phyloP scores from a whole-genome alignment of 441 rosid species.

The Pelargonium citronellum region DNA sequence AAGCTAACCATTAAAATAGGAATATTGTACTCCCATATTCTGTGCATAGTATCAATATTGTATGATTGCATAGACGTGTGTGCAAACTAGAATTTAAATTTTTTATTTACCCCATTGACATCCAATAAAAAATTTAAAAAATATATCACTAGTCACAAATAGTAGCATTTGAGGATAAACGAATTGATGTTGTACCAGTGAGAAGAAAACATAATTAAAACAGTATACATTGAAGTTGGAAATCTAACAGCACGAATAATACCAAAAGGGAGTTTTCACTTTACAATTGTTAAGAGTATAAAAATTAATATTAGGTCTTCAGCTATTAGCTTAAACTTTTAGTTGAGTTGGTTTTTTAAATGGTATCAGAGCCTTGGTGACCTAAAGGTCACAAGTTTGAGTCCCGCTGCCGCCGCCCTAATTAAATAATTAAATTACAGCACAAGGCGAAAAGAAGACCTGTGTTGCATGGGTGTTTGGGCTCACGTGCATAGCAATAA shows the following conservation, averaged over 20 bases:
- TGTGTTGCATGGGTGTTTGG: too few species aligned
- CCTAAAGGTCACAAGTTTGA: too few species aligned
- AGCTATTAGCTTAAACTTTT: too few species aligned
- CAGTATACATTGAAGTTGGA: background rate
- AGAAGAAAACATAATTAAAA: conserved; percentile 4
- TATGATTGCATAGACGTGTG: background rate
- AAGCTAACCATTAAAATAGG: background rate
- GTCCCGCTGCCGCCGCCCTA: too few species aligned
- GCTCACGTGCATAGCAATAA: too few species aligned
- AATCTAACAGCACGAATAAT: background rate
- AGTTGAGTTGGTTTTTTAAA: too few species aligned
- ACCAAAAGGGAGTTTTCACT: background rate
- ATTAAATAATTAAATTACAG: too few species aligned
- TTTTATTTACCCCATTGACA: background rate
- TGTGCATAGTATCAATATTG: background rate
- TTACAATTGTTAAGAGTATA: too few species aligned
- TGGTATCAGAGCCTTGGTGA: too few species aligned
- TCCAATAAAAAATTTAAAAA: background rate
- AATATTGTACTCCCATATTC: background rate
- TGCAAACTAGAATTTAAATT: background rate
- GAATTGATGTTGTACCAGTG: background rate
- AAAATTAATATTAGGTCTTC: too few species aligned
- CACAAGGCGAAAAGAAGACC: too few species aligned
- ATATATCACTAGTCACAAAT: background rate
- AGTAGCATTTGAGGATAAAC: background rate